Percentiles rank a stretch among this genome's conserved stretches.
These are phyloP conservation scores for Didymella pomorum DNA, from an alignment of 2,329 filamentous ascomycete genomes.

Conservation along the genomic window DNA sequence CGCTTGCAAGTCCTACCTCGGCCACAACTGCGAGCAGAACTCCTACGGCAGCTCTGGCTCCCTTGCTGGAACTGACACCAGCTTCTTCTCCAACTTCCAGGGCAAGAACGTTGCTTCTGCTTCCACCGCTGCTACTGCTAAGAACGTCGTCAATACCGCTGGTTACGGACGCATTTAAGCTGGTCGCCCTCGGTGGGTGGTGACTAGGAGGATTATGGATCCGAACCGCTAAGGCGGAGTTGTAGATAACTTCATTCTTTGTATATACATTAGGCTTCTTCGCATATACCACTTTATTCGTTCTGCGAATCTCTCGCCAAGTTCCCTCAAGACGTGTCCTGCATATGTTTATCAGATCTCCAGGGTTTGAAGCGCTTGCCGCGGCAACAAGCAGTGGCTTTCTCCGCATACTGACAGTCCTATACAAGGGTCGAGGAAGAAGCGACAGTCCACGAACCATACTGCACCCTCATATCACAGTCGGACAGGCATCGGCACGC, in stretches of 20 bases:
- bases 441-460: no score
- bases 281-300: constrained; percentile 9
- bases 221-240: constrained; percentile 2
- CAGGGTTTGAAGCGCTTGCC: not conserved
- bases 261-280: constrained; percentile 18
- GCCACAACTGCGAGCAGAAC: constrained; percentile 62
- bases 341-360: no score
- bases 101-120: constrained; percentile 63
- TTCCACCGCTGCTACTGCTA: constrained; percentile 24
- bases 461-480: not conserved
- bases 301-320: not conserved
- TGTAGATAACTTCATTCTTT: constrained; percentile 13
- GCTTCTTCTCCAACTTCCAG: constrained; percentile 60
- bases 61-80: constrained; percentile 52
- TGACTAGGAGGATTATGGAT: not conserved
- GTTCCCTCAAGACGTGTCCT: no score
- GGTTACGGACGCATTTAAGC: constrained; percentile 37
- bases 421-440: no score
- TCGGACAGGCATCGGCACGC: not conserved
- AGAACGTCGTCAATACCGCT: constrained; percentile 33
- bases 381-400: no score
- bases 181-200: not conserved
- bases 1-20: constrained; percentile 57
- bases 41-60: constrained; percentile 39
- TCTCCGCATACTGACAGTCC: no score